phyloP scores from a whole-genome alignment of 164 flowering plant species.

The Nymphaea thermarum region DNA sequence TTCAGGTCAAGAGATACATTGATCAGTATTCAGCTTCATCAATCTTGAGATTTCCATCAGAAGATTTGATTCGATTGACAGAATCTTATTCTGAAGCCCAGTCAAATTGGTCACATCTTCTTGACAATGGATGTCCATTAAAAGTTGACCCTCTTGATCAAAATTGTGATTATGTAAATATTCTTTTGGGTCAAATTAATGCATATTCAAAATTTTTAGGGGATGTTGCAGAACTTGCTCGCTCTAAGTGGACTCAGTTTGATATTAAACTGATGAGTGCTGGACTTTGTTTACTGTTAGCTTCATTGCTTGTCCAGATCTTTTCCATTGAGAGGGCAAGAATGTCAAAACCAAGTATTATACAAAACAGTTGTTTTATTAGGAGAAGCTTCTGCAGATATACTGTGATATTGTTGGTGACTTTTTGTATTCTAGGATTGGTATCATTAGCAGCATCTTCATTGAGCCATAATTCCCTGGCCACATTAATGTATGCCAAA shows the following conservation, averaged over 20 bases:
- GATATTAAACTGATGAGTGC: constrained; percentile 57
- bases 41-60: constrained; percentile 76
- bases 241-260: constrained; percentile 97
- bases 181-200: constrained; percentile 38
- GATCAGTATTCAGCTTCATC: constrained; percentile 85
- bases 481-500: background rate
- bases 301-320: constrained; percentile 45
- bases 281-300: constrained; percentile 52
- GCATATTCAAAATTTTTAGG: constrained; percentile 49
- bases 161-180: constrained; percentile 19
- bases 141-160: constrained; percentile 9
- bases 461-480: too few relatives aligned
- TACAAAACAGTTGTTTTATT: background rate
- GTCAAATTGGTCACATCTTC: constrained; percentile 27
- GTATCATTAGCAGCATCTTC: too few relatives aligned
- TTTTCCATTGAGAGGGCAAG: constrained; percentile 31
- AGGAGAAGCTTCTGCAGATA: background rate
- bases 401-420: too few relatives aligned
- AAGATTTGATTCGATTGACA: constrained; percentile 49
- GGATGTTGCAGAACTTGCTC: constrained; percentile 75
- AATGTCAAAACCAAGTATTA: constrained; percentile 1
- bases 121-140: constrained; percentile 10
- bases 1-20: constrained; percentile 90
- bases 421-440: too few relatives aligned
- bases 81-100: constrained; percentile 57